Conservation (phyloP, 1,139 yeast genomes). For the Yamadazyma spencermartinsiae region DNA sequence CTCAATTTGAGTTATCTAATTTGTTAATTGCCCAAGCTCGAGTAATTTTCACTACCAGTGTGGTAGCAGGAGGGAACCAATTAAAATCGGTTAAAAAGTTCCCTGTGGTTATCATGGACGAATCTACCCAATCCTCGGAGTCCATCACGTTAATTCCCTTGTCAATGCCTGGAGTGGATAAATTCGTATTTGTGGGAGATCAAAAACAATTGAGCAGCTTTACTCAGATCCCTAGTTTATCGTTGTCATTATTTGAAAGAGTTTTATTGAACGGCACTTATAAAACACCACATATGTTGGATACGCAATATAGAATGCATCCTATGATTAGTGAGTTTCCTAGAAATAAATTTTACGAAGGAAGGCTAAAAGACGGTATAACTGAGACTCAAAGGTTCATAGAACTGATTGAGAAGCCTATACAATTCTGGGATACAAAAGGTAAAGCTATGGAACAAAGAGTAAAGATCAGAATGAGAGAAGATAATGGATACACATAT, state of each 20-base stretch:
- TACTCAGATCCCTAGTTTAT: slow-evolving; percentile 61
- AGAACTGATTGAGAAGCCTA: slow-evolving; percentile 46
- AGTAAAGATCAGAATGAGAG: slow-evolving; percentile 46
- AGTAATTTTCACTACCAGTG: slow-evolving; percentile 70
- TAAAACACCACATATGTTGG: slow-evolving; percentile 62
- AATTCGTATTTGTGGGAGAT: slow-evolving; percentile 73
- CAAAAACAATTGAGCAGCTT: slow-evolving; percentile 66
- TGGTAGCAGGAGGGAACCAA: slow-evolving; percentile 67
- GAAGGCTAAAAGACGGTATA: slow-evolving; percentile 60
- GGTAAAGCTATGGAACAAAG: slow-evolving; percentile 43
- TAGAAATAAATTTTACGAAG: slow-evolving; percentile 54
- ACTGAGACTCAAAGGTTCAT: slow-evolving; percentile 46
- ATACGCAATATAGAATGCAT: slow-evolving; percentile 75
- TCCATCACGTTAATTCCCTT: slow-evolving; percentile 69
- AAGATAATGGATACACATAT: slow-evolving; percentile 54
- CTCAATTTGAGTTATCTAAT: slow-evolving; percentile 45
- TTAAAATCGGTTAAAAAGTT: slow-evolving; percentile 54
- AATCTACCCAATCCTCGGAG: slow-evolving; percentile 69
- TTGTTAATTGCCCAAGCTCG: slow-evolving; percentile 62
- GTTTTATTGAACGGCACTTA: slow-evolving; percentile 57
- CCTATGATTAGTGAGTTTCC: slow-evolving; percentile 67
- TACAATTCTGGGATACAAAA: slow-evolving; percentile 54
- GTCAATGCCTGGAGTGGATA: slow-evolving; percentile 66
- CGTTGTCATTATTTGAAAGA: slow-evolving; percentile 61
- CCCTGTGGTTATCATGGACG: slow-evolving; percentile 67